phyloP scores from a whole-genome alignment of 2,329 filamentous ascomycete genomes.

The Aspergillus ibericus region DNA sequence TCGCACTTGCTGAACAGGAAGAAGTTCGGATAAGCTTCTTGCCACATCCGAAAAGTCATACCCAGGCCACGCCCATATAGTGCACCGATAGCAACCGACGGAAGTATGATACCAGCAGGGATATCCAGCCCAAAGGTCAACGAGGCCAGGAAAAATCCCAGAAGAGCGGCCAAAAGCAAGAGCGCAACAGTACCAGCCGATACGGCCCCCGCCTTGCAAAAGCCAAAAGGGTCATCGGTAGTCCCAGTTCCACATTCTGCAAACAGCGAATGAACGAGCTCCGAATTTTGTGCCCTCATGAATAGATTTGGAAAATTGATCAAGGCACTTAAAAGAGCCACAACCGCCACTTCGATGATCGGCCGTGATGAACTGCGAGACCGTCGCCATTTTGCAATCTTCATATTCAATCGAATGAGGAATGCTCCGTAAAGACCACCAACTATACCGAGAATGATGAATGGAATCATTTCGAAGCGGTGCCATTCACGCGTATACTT shows the following conservation, averaged over 20 bases:
- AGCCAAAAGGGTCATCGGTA: conserved; percentile 80
- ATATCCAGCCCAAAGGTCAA: conserved; percentile 94
- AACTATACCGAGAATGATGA: conserved; percentile 78
- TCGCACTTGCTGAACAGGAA: conserved; percentile 79
- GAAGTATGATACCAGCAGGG: conserved; percentile 91
- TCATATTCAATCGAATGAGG: conserved; percentile 94
- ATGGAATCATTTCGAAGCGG: conserved; percentile 88
- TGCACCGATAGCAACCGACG: conserved; percentile 93
- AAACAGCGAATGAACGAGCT: conserved; percentile 89
- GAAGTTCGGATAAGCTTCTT: conserved; percentile 72
- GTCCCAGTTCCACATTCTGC: conserved; percentile 70
- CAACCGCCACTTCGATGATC: conserved; percentile 73
- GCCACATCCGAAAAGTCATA: conserved; percentile 85
- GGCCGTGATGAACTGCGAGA: conserved; percentile 69
- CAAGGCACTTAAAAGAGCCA: conserved; percentile 78
- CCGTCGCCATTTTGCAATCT: conserved; percentile 77
- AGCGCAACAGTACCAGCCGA: conserved; percentile 80
- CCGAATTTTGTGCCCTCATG: conserved; percentile 88
- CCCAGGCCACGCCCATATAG: conserved; percentile 86
- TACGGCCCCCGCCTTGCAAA: conserved; percentile 84
- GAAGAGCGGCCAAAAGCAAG: conserved; percentile 74
- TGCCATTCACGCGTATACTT: conserved; percentile 92
- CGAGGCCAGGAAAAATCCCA: conserved; percentile 81
- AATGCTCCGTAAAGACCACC: conserved; percentile 93
- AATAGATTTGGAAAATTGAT: conserved; percentile 96